Conservation (phyloP, 2,329 filamentous ascomycete genomes). For the Diatrype stigma region DNA sequence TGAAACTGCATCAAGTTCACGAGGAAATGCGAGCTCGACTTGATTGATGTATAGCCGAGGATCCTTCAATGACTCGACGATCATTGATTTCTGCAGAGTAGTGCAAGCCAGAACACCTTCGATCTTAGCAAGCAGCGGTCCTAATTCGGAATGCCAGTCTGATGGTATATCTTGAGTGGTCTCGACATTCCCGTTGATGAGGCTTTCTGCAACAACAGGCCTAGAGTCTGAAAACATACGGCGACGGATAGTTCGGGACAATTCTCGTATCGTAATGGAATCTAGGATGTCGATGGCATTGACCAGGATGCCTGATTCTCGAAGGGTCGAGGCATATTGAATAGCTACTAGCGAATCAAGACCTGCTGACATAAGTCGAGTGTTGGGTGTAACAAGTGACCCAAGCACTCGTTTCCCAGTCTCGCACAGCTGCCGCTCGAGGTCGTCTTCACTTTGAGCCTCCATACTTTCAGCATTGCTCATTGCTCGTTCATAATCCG, state of each 20-base stretch:
- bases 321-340: slow-evolving; percentile 58
- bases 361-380: slow-evolving; percentile 29
- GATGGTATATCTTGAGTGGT: slow-evolving; percentile 9
- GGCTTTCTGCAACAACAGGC: neutral
- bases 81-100: slow-evolving; percentile 73
- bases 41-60: slow-evolving; percentile 71
- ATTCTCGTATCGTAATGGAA: slow-evolving; percentile 38
- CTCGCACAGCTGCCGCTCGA: slow-evolving; percentile 31
- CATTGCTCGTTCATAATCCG: slow-evolving; percentile 40
- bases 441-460: slow-evolving; percentile 26
- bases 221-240: neutral
- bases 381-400: slow-evolving; percentile 18
- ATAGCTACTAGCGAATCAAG: slow-evolving; percentile 40
- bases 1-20: slow-evolving; percentile 26
- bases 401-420: slow-evolving; percentile 25
- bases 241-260: slow-evolving; percentile 8
- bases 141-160: slow-evolving; percentile 6
- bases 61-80: slow-evolving; percentile 64
- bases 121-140: slow-evolving; percentile 21
- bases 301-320: slow-evolving; percentile 50
- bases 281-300: slow-evolving; percentile 60
- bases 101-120: slow-evolving; percentile 60
- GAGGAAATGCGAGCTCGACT: slow-evolving; percentile 58
- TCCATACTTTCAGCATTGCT: slow-evolving; percentile 9
- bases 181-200: neutral